Conservation (phyloP, 2,329 filamentous ascomycete genomes). For the Arthrobotrys pseudoclavata region DNA sequence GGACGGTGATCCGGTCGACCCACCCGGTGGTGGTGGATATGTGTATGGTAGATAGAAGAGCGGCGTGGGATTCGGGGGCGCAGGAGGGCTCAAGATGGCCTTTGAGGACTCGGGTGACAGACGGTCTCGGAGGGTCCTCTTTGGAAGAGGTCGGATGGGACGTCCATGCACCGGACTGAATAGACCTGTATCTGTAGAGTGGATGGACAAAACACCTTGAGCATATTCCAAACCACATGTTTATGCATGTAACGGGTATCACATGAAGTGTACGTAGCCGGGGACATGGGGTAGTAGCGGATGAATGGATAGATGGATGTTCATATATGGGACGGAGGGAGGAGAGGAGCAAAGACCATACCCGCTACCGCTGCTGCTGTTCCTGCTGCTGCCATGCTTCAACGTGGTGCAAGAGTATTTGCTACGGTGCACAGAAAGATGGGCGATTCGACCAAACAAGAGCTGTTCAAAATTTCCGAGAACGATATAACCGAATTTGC, state of each 20-base stretch:
- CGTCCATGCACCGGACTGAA: constrained; percentile 68
- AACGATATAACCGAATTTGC: constrained; percentile 42
- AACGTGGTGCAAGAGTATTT: constrained; percentile 38
- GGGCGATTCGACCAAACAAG: constrained; percentile 18
- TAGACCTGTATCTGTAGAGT: constrained; percentile 49
- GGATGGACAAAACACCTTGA: constrained; percentile 46
- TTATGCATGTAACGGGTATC: constrained; percentile 26
- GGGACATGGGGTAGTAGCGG: constrained; percentile 22
- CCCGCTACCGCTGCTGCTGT: constrained; percentile 41
- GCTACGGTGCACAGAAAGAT: constrained; percentile 25
- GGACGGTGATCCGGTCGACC: constrained; percentile 61
- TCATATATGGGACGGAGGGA: constrained; percentile 15
- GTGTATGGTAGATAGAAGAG: constrained; percentile 79
- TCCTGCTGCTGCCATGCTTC: constrained; percentile 53
- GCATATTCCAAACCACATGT: constrained; percentile 57
- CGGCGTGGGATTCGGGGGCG: constrained; percentile 71
- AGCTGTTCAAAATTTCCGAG: constrained; percentile 40
- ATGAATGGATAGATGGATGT: constrained; percentile 3
- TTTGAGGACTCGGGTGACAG: constrained; percentile 77
- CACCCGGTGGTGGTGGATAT: constrained; percentile 66
- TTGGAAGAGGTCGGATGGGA: constrained; percentile 92
- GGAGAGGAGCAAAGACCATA: constrained; percentile 34
- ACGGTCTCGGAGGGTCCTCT: constrained; percentile 86
- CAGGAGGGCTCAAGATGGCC: constrained; percentile 62
- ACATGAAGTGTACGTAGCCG: constrained; percentile 42